A percentile compares a stretch with the other conserved stretches of the same genome.
These are phyloP conservation scores for Jimgerdemannia flammicorona DNA, from an alignment of 192 early-diverging fungal genomes.

Conservation along the genomic window DNA sequence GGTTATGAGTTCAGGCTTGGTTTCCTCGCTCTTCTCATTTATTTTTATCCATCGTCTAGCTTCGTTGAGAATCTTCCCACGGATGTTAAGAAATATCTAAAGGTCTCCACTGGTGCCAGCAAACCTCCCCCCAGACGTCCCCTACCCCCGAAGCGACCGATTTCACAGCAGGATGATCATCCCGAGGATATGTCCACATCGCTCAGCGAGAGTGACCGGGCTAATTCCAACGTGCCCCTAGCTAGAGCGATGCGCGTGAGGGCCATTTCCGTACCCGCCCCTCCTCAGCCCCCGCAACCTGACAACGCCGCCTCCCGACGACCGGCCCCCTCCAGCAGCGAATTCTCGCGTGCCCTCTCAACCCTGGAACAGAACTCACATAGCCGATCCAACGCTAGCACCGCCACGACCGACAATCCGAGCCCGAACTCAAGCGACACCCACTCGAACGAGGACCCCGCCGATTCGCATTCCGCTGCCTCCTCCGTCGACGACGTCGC, in stretches of 20 bases:
- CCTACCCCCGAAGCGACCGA: background rate
- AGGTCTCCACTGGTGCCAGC: background rate
- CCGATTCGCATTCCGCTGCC: background rate
- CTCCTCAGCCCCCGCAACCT: background rate
- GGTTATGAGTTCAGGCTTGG: background rate
- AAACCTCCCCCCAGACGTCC: background rate
- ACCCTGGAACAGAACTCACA: background rate
- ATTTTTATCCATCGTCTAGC: background rate
- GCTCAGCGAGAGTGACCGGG: background rate
- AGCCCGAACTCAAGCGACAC: background rate
- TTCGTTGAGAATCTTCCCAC: slow-evolving; percentile 5
- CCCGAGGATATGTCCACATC: background rate
- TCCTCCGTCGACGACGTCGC: background rate
- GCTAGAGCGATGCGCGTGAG: background rate
- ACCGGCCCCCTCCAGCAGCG: background rate
- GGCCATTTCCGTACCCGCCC: background rate
- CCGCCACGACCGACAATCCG: background rate
- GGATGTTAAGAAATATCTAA: slow-evolving; percentile 9
- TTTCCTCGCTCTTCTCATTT: background rate
- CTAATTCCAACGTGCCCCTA: background rate
- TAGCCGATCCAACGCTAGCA: background rate
- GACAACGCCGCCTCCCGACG: background rate
- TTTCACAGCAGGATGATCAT: background rate
- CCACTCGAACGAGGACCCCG: background rate
- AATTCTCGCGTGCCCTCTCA: background rate